phyloP scores from a whole-genome alignment of 352 stramenopile species.

The Globisporangium uncinulatum region DNA sequence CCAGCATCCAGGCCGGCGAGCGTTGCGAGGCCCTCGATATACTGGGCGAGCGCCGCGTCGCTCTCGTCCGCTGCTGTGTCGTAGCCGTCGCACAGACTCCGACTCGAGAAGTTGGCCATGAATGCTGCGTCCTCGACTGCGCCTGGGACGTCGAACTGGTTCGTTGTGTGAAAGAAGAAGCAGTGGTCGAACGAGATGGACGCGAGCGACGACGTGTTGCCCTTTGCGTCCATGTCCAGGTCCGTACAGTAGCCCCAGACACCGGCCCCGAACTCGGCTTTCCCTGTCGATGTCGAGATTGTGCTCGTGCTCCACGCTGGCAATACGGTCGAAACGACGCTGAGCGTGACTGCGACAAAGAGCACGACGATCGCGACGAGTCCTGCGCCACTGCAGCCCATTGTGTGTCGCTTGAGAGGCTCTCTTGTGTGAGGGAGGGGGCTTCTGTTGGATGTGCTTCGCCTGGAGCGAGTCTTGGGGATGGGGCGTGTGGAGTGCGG shows the following conservation, averaged over 20 bases:
- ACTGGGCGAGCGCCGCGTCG: conserved; percentile 21
- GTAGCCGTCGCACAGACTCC: conserved; percentile 59
- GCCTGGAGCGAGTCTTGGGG: too few species aligned
- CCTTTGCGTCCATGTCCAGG: conserved; percentile 24
- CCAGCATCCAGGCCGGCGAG: conserved; percentile 39
- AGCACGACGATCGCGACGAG: conserved; percentile 55
- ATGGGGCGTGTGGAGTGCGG: too few species aligned
- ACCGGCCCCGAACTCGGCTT: conserved; percentile 46
- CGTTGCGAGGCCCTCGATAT: conserved; percentile 26
- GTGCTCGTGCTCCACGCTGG: conserved; percentile 62
- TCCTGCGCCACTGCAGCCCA: conserved; percentile 50
- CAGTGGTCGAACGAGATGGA: conserved; percentile 50
- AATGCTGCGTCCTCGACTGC: conserved; percentile 21
- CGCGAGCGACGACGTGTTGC: conserved; percentile 12
- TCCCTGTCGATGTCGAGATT: conserved; percentile 21
- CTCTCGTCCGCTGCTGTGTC: conserved; percentile 22
- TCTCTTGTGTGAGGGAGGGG: not conserved
- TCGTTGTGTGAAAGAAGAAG: conserved; percentile 69
- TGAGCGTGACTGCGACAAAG: conserved; percentile 48
- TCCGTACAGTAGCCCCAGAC: conserved; percentile 68
- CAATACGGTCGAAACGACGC: conserved; percentile 54
- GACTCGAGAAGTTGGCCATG: conserved; percentile 40
- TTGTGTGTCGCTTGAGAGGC: conserved; percentile 5
- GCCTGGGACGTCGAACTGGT: conserved; percentile 37
- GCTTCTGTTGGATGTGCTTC: too few species aligned